Evolutionary conservation across 805 yeast genomes (phyloP), one percentile per base, ranked within the genome.

Genomic region (Candida arabinofermentans): DNA sequence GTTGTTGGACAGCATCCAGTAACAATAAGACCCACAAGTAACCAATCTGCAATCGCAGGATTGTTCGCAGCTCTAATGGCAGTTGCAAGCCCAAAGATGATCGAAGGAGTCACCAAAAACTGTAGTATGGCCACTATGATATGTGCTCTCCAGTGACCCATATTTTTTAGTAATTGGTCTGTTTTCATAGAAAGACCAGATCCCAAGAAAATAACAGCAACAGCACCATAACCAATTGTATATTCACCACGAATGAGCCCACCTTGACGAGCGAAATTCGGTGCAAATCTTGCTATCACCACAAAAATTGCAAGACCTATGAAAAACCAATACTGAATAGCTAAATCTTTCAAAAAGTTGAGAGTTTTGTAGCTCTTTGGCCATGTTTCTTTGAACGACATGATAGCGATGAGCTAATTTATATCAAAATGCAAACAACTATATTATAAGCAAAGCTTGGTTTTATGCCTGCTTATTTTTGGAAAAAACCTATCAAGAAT

Each of bases 1-100:
- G 96, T 89, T 8, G 96, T 89, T 23, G 96, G 96, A 60, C 95
- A 86, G 10, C 91, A 76, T 24, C 86, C 86, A 2, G 96, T 85
- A 35, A 87, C 83, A 16, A 89, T 76, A 44, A 89, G 62, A 1
- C 96, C 96, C 12, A 84, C 84, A 18, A 89, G 66, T 51, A 87
- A 74, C 87, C 93, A 87, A 26, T 75, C 71, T 51, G 81, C 82
- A 27, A 88, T 85, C n/a, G 66, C 58, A 1, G 66, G 60, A 55
- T 85, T 72, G 46, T 74, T 46, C 0, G 93, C 77, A 3, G 67
- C 68, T 47, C 73, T 72, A 23, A 87, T 79, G 0, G 85, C 95
- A 41, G 74, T 63, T 32, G 81, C 81, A 39, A 88, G 67, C 1
- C 93, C 96, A 60, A 68, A 88, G 46, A 86, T 80, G 9, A 61